Percentiles rank a stretch among this genome's conserved stretches.
phyloP scores from a whole-genome alignment of 768 basidiomycete genomes.

The Serendipita sp. region DNA sequence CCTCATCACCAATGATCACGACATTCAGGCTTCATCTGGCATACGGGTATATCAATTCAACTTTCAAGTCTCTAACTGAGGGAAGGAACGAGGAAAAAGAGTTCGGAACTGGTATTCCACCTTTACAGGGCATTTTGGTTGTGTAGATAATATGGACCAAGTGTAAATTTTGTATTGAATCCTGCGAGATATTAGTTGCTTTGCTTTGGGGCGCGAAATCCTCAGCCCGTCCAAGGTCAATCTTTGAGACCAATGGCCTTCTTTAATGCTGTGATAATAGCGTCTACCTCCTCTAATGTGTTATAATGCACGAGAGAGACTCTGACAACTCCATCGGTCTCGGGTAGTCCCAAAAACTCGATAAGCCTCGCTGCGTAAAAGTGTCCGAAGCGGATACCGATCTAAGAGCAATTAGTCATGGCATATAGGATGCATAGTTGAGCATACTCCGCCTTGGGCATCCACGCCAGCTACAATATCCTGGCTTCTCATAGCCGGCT shows the following conservation, averaged over 20 bases:
- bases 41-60: no score
- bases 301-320: constrained; percentile 71
- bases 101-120: no score
- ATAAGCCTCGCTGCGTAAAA: constrained; percentile 60
- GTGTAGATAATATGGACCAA: no score
- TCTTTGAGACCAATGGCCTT: background rate
- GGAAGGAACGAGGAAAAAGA: no score
- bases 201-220: no score
- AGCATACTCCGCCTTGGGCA: constrained; percentile 39
- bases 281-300: constrained; percentile 50
- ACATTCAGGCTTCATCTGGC: no score
- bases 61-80: no score
- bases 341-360: constrained; percentile 34
- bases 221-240: no score
- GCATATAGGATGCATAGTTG: constrained; percentile 8
- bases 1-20: no score
- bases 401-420: constrained; percentile 22
- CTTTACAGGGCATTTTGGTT: no score
- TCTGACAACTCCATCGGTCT: constrained; percentile 51
- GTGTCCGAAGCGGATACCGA: constrained; percentile 65
- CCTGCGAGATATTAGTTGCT: no score
- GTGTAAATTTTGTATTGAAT: no score
- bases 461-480: constrained; percentile 53
- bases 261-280: constrained; percentile 28
- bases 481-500: constrained; percentile 37